Base-by-base conservation (phyloP, 2,329 filamentous ascomycete species). In the Magnaporthiopsis incrustans region DNA sequence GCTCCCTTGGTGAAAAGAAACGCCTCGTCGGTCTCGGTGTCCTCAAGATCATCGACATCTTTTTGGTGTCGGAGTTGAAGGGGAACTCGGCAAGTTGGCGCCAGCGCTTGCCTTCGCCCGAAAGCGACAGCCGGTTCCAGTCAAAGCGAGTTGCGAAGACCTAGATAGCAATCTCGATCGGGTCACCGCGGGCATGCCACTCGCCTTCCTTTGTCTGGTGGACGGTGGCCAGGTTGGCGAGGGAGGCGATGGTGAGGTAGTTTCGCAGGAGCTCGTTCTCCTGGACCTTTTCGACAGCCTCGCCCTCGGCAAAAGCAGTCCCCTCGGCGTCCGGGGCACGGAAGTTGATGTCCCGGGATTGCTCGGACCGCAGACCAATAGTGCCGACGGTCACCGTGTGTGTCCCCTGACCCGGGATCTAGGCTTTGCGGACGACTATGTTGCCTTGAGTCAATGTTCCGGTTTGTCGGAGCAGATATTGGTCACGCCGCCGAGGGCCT, bases 151-250 rank as follows among this genome's bases (percentile, higher is more conserved):
- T 82, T 8, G 86, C 84, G 68, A 89, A 88, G 1, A 89, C 86
- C 68, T 88, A 85, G 59, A 89, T 86, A 3, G 87, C 86, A 64
- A 89, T 87, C 67, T 89, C 86, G 0, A 87, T 89, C 1, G 84
- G 84, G 69, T 87, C 84, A 32, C 85, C 85, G 60, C 82, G 79
- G 61, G 83, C 82, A 62, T 81, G 77, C 85, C 85, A 87, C 61
- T 77, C 72, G 5, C 44, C 44, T 11, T 68, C 68, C 35, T 81
- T 75, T 18, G 75, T 78, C 66, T 81, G 78, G 67, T 85, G 80
- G 7, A 87, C 79, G 63, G 78, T 79, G 4, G 85, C 83, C 11
- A 88, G 74, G 67, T 88, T 88, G n/a, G 84, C 84, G 64, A 87
- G 77, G 0, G 83, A 79, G 7, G 84, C 81, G 50, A 86, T 79